Evolutionary conservation across 768 basidiomycete genomes (phyloP).

Genomic region (Kwoniella botswanensis): DNA sequence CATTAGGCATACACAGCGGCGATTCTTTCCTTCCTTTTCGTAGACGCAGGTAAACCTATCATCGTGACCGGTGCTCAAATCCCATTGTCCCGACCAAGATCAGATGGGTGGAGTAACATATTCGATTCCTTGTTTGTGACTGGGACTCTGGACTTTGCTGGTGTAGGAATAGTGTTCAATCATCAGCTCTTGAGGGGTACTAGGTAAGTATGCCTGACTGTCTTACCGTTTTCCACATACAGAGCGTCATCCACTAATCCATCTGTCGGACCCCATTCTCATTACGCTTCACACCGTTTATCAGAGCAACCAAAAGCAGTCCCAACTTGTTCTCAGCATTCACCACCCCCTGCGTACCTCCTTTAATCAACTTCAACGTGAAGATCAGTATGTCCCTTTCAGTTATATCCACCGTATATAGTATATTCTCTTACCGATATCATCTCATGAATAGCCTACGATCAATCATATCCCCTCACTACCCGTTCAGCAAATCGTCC

Average conservation of each 20-base stretch:
- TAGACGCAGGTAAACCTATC: slow-evolving; percentile 48
- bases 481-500: slow-evolving; percentile 36
- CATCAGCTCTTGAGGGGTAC: slow-evolving; percentile 48
- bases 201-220: slow-evolving; percentile 26
- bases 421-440: not conserved
- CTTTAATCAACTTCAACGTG: slow-evolving; percentile 50
- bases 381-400: slow-evolving; percentile 46
- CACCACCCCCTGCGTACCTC: slow-evolving; percentile 43
- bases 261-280: too few species aligned
- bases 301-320: slow-evolving; percentile 47
- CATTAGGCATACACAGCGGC: slow-evolving; percentile 49
- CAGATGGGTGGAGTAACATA: slow-evolving; percentile 52
- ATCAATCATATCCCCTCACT: slow-evolving; percentile 18
- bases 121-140: slow-evolving; percentile 48
- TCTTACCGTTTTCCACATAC: too few species aligned
- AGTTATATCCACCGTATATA: too few species aligned
- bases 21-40: slow-evolving; percentile 51
- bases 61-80: slow-evolving; percentile 52
- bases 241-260: too few species aligned
- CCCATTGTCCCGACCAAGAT: slow-evolving; percentile 45
- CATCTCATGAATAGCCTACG: slow-evolving; percentile 17
- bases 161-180: slow-evolving; percentile 49
- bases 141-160: slow-evolving; percentile 42
- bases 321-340: slow-evolving; percentile 49
- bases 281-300: too few species aligned